Evolutionary conservation across 2,329 filamentous ascomycete genomes (phyloP).

Genomic region (Colletotrichum abscissum): DNA sequence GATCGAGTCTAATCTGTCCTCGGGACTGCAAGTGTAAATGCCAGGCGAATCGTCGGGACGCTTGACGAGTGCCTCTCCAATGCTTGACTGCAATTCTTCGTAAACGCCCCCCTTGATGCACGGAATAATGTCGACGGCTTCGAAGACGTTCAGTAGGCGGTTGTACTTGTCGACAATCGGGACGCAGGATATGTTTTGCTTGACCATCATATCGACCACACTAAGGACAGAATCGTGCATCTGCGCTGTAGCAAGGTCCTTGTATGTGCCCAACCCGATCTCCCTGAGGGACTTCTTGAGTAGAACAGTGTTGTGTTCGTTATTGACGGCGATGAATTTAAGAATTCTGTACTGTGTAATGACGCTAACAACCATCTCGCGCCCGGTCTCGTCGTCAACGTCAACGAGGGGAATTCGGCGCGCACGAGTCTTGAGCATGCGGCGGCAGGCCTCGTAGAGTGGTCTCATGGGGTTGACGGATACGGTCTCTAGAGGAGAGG

Average conservation of each 20-base stretch:
- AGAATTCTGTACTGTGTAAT: conserved; percentile 98
- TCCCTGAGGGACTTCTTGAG: conserved; percentile 89
- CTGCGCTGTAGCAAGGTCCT: conserved; percentile 80
- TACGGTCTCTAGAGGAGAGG: conserved; percentile 90
- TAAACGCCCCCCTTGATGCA: conserved; percentile 94
- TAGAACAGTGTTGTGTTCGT: conserved; percentile 84
- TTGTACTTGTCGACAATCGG: conserved; percentile 86
- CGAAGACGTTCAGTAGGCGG: conserved; percentile 92
- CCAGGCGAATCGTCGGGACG: conserved; percentile 92
- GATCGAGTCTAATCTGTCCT: conserved; percentile 93
- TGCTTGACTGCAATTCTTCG: conserved; percentile 86
- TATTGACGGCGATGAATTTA: conserved; percentile 98
- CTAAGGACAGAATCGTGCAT: conserved; percentile 95
- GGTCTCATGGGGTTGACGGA: conserved; percentile 93
- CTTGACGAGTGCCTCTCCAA: conserved; percentile 90
- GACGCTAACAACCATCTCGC: conserved; percentile 94
- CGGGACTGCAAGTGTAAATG: conserved; percentile 94
- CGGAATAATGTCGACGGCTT: conserved; percentile 96
- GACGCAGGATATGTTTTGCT: conserved; percentile 92
- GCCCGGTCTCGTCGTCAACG: conserved; percentile 90
- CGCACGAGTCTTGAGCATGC: conserved; percentile 93
- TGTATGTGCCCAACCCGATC: conserved; percentile 86
- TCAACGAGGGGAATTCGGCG: conserved; percentile 95
- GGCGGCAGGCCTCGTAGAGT: conserved; percentile 93
- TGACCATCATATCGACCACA: conserved; percentile 92